Evolutionary conservation across 2,329 filamentous ascomycete genomes (phyloP), one percentile per base, ranked within the genome.

Genomic region (Fusarium phyllophilum): DNA sequence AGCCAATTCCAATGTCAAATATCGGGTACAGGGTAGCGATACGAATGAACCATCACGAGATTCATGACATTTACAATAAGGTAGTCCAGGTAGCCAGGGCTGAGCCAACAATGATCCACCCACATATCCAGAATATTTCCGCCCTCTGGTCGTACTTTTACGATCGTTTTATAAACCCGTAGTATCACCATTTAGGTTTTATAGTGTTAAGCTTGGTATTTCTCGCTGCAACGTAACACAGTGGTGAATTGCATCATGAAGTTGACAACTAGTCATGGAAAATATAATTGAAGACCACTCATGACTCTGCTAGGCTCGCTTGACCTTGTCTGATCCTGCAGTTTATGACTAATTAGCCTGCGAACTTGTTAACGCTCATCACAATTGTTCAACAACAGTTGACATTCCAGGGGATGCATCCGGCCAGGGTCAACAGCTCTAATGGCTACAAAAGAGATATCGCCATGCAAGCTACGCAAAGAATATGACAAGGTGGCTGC

Each of bases 181-280:
- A 48, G 42, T 68, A 68, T 68, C 65, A 69, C 65, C 66, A 63
- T 52, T 68, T 68, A 58, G 44, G 49, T 26, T 63, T 63, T 34
- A 63, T 55, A 63, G 56, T 68, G 49, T 44, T 54, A 49, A 62
- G 65, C 63, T 68, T 68, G 65, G 46, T 49, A 33, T 60, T 41
- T 34, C 34, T 46, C 42, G n/a, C 29, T 58, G 60, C 54, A 39
- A 63, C 42, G 22, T 48, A 38, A 24, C 24, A 36, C 48, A 36
- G 24, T 24, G 39, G 14, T 55, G 33, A 42, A 20, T 38, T 41
- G 42, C 36, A 34, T 55, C 22, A 31, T 44, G 60, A 24, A 29
- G 48, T 41, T 49, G 48, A 58, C 42, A n/a, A 6, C 39, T 55
- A 56, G 56, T 69, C 66, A 69, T 52, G 20, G 22, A 20, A 20